Evolutionary conservation across 306 rosid species (phyloP).

Genomic region (Trichosanthes cucumerina): DNA sequence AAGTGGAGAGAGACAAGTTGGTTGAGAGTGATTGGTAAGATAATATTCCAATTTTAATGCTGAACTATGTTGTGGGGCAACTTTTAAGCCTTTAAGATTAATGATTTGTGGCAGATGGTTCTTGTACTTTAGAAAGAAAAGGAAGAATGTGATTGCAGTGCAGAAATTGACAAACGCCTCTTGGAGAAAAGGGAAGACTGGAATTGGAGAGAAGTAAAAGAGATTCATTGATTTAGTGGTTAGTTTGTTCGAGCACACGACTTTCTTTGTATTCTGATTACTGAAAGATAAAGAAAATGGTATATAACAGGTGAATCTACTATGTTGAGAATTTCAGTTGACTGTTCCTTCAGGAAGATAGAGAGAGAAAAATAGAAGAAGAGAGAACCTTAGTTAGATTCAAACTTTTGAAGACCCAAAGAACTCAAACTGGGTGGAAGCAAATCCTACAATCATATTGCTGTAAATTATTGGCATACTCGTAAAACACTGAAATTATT

Average conservation of each 20-base stretch:
- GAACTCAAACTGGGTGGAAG: background rate
- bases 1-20: slow-evolving; percentile 1
- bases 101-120: background rate
- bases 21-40: background rate
- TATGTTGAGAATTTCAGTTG: background rate
- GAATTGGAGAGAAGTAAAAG: background rate
- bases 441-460: background rate
- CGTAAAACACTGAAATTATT: background rate
- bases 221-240: background rate
- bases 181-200: background rate
- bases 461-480: background rate
- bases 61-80: background rate
- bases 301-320: background rate
- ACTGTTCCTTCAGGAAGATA: background rate
- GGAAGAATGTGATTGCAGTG: background rate
- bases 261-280: background rate
- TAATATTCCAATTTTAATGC: background rate
- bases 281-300: background rate
- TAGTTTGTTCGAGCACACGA: background rate
- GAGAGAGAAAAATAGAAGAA: background rate
- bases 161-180: background rate
- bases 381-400: background rate
- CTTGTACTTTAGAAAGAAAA: background rate
- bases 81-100: background rate
- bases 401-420: background rate